Base-by-base conservation (phyloP, 2,329 filamentous ascomycete species). In the Botryotinia convoluta region DNA sequence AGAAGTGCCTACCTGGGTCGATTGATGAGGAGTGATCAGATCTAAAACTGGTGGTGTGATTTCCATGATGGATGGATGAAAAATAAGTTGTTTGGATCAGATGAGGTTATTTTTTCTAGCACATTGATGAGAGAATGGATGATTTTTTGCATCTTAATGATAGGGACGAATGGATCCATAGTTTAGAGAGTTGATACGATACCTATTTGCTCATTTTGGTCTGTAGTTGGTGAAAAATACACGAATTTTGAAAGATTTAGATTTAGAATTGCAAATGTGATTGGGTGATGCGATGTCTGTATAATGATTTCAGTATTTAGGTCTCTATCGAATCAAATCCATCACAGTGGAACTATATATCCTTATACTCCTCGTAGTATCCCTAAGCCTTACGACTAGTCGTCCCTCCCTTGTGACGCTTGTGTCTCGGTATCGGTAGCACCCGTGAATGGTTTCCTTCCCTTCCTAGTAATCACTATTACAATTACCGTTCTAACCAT, bases 151-250 rank as follows among this genome's bases (percentile, higher is more conserved):
- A 42, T 68, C 48, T 54, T 26, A 16, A 65, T 65, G 65, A 68
- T 57, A 42, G 35, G 65, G 54, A 68, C 29, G 65, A 57, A 57
- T 68, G 48, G 48, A 42, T 57, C 26, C 16, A 68, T 68, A 57
- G 48, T 68, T 57, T 68, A 54, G 64, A 68, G 45, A 68, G 64
- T 68, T 48, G 64, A 68, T 54, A 54, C 26, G 64, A 68, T 68
- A 68, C 64, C 64, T 68, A 68, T 54, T 68, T 68, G 64, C 45
- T 54, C 32, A 35, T 26, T 65, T 65, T 65, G 45, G 48, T 42
- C 8, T 39, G 48, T 68, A 42, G 35, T 42, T 54, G 4, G 64
- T 68, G 48, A 68, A 42, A 32, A 32, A 26, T n/a, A 59, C 57
- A 59, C n/a, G 48, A 54, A 26, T n/a, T 18, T 57, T 57, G 51